These are phyloP conservation scores for Macaranga tanarius DNA, from an alignment of 441 rosid genomes.

Conservation along the genomic window DNA sequence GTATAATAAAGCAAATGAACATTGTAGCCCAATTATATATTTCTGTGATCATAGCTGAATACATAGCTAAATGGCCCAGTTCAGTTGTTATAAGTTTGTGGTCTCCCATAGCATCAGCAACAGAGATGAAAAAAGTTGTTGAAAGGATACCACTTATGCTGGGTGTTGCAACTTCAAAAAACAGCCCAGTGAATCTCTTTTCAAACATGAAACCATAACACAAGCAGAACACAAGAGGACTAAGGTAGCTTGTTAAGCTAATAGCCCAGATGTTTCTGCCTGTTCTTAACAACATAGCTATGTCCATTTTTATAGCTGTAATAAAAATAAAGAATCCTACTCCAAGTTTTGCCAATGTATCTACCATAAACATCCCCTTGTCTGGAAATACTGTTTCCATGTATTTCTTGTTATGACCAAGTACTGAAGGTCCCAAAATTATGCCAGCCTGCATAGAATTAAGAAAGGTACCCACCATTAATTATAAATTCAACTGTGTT, in stretches of 20 bases:
- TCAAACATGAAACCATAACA: too few relatives aligned
- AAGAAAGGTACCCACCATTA: too few relatives aligned
- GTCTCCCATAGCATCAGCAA: slow-evolving; percentile 17
- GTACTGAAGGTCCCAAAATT: slow-evolving; percentile 19
- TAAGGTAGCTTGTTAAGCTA: slow-evolving; percentile 8
- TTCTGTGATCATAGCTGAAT: slow-evolving; percentile 2
- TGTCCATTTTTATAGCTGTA: slow-evolving; percentile 26
- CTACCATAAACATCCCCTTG: slow-evolving; percentile 2
- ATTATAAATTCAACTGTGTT: too few relatives aligned
- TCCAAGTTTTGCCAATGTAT: slow-evolving; percentile 5
- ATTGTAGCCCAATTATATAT: neutral
- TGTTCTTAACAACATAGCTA: slow-evolving; percentile 11
- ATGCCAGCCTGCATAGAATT: slow-evolving; percentile 25
- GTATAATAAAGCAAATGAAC: neutral
- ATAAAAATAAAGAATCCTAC: slow-evolving; percentile 20
- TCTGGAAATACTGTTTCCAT: slow-evolving; percentile 9
- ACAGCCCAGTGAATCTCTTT: too few relatives aligned
- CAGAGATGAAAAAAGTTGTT: neutral
- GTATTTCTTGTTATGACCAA: slow-evolving; percentile 9
- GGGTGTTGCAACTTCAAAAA: neutral
- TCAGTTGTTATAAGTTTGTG: slow-evolving; percentile 22
- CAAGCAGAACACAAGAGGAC: slow-evolving; percentile 3
- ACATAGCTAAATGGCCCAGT: slow-evolving; percentile 21
- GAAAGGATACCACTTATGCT: neutral
- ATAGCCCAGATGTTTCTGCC: neutral